Base-by-base conservation (phyloP, 2,329 filamentous ascomycete genomes). In the Alternaria arbusti region DNA sequence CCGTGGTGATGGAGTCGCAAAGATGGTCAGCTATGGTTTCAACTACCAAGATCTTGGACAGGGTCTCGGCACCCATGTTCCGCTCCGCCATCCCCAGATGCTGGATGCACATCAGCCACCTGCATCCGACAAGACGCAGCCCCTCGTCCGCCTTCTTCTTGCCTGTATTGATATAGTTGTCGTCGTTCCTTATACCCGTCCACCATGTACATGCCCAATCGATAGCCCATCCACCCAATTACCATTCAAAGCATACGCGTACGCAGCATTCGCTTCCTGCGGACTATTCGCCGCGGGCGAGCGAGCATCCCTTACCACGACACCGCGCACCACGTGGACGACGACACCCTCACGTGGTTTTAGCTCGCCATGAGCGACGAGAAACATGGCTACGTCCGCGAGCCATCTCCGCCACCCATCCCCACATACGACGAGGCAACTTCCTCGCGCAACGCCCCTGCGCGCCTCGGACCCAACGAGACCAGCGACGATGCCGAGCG, bases 371-470 rank as follows among this genome's bases (percentile, higher is more conserved):
- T 81, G 79, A 64, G 71, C 60, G 78, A 80, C 72, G 79, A 81
- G 71, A 81, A 81, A 61, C 78, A 81, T 66, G 64, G 64, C 47
- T 81, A 81, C 70, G 76, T 80, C 22, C 72, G 52, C 61, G 70
- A 79, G 86, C 88, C 74, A 82, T 85, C 66, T 10, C 68, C 68
- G 17, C 84, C 91, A 49, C 91, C 92, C 30, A 95, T 96, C 77
- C 93, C 92, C 28, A 89, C 89, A 47, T 96, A 96, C 80, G 92
- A 95, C 79, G 92, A 96, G 83, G 92, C 93, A 67, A 86, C 87
- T 63, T 88, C 88, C 17, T 88, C 87, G 32, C 83, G 86, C 56
- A 69, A 71, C 62, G 61, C 64, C 57, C 84, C 86, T 20, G 87
- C 86, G 22, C 79, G 78, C 64, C 82, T 84, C 43, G 85, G 85